Evolutionary conservation across 139 green algal genomes (phyloP), one percentile per base, ranked within the genome.

Genomic region (Chara braunii): DNA sequence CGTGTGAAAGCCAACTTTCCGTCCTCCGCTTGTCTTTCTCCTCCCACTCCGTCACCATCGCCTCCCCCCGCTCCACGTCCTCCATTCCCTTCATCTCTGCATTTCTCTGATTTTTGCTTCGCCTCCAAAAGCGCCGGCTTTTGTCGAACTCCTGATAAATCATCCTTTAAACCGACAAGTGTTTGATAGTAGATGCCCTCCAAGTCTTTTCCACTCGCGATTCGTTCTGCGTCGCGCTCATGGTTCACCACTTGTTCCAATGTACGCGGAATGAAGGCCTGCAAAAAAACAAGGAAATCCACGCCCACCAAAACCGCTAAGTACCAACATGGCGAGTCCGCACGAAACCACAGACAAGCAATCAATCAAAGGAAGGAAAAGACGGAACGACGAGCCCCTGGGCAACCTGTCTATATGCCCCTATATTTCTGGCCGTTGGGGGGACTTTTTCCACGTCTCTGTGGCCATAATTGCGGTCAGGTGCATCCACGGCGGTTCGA

Each of bases 151-250:
- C 66, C 90, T 3, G 85, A 87, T 71, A 95, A 83, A 74, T 96
- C 90, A 1, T 70, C 40, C 43, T 82, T 85, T 77, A 97, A 85
- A 45, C 91, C 88, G 2, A 81, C 84, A 22, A 95, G 78, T 0
- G 74, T 78, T 48, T 71, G 70, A 74, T 96, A 98, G 80, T 95
- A 98, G 60, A 98, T 94, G 36, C 90, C 91, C 77, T 97, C 84
- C 37, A 22, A 64, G 14, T 61, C 31, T 30, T 59, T 3, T 5
- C 84, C 82, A n/a, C 57, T 62, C 35, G 68, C 51, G 6, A 95
- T 73, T 1, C 84, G 57, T 4, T 87, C 78, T 23, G 85, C 72
- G 62, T 97, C 91, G 1, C 83, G 65, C 81, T 97, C 91, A 64
- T 88, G 90, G 61, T 95, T 48, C 3, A 56, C 55, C 29, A 96